These are phyloP conservation scores for Sporothrix luriei DNA, from an alignment of 2,329 filamentous ascomycete genomes.

Conservation along the genomic window DNA sequence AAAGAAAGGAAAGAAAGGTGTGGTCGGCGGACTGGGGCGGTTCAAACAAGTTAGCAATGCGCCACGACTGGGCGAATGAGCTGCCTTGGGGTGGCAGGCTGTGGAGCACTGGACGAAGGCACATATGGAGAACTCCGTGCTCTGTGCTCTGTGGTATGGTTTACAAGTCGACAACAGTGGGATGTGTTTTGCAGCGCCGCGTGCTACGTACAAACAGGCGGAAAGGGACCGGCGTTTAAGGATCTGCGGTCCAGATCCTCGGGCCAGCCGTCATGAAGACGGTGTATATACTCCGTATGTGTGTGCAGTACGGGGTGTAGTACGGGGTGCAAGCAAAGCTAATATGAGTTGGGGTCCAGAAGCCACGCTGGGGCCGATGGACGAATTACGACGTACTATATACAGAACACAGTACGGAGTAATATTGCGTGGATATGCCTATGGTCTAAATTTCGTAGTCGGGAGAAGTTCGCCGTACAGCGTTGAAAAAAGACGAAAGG, in stretches of 20 bases:
- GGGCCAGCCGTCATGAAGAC: no score
- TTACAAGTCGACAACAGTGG: background rate
- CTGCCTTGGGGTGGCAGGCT: background rate
- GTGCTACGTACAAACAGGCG: background rate
- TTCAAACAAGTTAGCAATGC: no score
- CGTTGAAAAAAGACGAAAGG: background rate
- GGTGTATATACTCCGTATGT: no score
- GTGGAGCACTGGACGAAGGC: no score
- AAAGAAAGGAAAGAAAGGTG: background rate
- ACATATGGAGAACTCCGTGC: background rate
- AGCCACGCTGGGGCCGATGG: no score
- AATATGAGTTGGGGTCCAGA: no score
- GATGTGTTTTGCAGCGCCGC: background rate
- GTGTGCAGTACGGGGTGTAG: no score
- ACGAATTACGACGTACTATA: no score
- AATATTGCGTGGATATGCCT: background rate
- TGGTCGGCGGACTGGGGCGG: no score
- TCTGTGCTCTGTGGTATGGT: background rate
- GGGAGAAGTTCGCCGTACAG: background rate
- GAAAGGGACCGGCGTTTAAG: no score
- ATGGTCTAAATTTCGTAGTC: background rate
- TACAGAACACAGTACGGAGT: background rate
- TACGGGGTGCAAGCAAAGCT: no score
- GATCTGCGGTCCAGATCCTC: no score
- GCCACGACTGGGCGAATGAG: background rate